phyloP scores from a whole-genome alignment of 768 basidiomycete genomes.

The Hygrophoropsis aurantiaca region DNA sequence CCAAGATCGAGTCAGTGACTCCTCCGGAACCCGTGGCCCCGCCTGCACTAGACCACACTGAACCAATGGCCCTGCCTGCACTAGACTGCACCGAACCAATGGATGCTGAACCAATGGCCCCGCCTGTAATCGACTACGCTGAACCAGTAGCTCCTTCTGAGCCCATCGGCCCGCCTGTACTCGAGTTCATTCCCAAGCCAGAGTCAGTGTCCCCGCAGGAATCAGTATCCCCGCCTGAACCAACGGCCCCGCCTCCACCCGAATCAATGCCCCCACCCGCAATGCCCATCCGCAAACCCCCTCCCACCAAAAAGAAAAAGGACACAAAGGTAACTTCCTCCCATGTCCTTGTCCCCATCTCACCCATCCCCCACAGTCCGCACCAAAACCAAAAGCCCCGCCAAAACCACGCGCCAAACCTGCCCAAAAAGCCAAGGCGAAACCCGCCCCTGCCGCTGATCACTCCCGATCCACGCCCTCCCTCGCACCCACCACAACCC shows the following conservation, averaged over 20 bases:
- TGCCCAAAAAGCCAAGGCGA: conserved; percentile 26
- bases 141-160: no score
- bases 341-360: not conserved
- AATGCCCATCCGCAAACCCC: conserved; percentile 1
- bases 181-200: no score
- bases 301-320: conserved; percentile 24
- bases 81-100: no score
- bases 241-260: not conserved
- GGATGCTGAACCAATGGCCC: no score
- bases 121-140: no score
- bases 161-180: no score
- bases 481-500: conserved; percentile 15
- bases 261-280: conserved; percentile 8
- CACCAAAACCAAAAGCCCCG: conserved; percentile 27
- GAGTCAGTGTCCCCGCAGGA: no score
- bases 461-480: conserved; percentile 12
- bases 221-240: no score
- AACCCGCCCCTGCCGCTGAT: conserved; percentile 10
- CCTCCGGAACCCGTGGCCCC: no score
- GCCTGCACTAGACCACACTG: no score
- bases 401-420: conserved; percentile 33
- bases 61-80: no score
- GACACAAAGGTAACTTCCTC: conserved; percentile 17
- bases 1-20: no score
- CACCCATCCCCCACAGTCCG: conserved; percentile 12